phyloP scores from a whole-genome alignment of 345 rosid species.

The Eutrema heterophyllum region DNA sequence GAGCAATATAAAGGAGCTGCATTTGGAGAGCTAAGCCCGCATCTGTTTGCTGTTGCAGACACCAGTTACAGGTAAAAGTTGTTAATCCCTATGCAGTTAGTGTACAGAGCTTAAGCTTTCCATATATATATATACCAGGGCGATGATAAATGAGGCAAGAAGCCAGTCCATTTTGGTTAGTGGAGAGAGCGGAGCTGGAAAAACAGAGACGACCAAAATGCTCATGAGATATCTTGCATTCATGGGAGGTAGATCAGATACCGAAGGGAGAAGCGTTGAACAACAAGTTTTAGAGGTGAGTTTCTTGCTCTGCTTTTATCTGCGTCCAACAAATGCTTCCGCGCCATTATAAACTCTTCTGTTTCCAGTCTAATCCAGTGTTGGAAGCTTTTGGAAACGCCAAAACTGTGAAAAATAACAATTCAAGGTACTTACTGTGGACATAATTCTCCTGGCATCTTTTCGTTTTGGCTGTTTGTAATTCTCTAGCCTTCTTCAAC shows the following conservation, averaged over 20 bases:
- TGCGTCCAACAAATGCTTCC: background rate
- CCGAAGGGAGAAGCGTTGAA: conserved; percentile 74
- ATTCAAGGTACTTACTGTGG: conserved; percentile 66
- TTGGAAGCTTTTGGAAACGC: conserved; percentile 96
- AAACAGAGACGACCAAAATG: conserved; percentile 91
- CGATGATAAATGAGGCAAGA: conserved; percentile 65
- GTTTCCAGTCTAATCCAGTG: conserved; percentile 72
- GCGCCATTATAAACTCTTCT: conserved; percentile 13
- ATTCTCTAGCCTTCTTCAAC: background rate
- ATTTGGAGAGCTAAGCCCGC: conserved; percentile 62
- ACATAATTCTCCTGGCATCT: background rate
- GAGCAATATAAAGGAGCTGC: conserved; percentile 60
- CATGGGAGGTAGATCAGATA: conserved; percentile 73
- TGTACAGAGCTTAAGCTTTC: background rate
- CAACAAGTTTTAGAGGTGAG: conserved; percentile 76
- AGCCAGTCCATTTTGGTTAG: conserved; percentile 74
- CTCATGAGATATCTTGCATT: conserved; percentile 90
- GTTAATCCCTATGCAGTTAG: background rate
- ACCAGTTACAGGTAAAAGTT: conserved; percentile 46
- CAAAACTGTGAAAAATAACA: conserved; percentile 83
- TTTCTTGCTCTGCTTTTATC: background rate
- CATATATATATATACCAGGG: conserved; percentile 28
- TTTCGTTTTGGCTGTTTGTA: conserved; percentile 4
- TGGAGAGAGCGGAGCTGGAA: conserved; percentile 97
- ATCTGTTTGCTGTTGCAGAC: conserved; percentile 62